Evolutionary conservation across 305 asterid genomes (phyloP).

Genomic region (Rubia peregrina): DNA sequence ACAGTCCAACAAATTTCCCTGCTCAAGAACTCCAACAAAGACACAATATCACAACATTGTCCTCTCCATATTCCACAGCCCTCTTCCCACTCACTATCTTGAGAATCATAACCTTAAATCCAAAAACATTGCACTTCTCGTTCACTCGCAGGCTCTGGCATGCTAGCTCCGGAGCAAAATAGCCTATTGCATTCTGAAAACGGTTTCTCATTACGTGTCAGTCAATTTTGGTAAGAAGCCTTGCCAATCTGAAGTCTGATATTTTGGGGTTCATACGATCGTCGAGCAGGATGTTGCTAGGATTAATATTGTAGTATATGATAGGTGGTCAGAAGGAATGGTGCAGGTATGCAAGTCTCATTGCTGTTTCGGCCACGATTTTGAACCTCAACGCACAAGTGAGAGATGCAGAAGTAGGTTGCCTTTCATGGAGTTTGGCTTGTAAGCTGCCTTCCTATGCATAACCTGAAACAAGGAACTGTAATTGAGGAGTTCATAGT

Average conservation of each 20-base stretch:
- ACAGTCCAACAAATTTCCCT: conserved; percentile 69
- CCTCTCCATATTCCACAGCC: conserved; percentile 79
- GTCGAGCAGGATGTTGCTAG: conserved; percentile 73
- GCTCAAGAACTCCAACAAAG: conserved; percentile 66
- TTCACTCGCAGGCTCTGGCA: conserved; percentile 87
- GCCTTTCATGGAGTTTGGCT: conserved; percentile 48
- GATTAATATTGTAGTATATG: conserved; percentile 76
- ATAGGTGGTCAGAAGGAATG: conserved; percentile 73
- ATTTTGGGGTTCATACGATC: conserved; percentile 54
- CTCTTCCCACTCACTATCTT: conserved; percentile 73
- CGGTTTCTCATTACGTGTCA: conserved; percentile 51
- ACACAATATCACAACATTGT: conserved; percentile 62
- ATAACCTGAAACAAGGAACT: conserved; percentile 79
- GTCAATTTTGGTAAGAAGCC: conserved; percentile 56
- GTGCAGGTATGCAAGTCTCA: conserved; percentile 82
- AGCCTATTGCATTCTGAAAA: conserved; percentile 71
- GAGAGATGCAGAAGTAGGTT: conserved; percentile 35
- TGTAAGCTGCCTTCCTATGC: no score
- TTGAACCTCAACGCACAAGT: conserved; percentile 65
- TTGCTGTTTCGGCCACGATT: conserved; percentile 65
- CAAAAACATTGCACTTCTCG: conserved; percentile 82
- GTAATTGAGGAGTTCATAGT: conserved; percentile 90
- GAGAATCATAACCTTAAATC: conserved; percentile 77
- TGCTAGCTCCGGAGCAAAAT: conserved; percentile 81
- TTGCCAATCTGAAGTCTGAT: conserved; percentile 67